Percentiles rank a stretch among this genome's conserved stretches.
Evolutionary conservation across 257 asterid species (phyloP).

Genomic region (Penstemon barbatus): DNA sequence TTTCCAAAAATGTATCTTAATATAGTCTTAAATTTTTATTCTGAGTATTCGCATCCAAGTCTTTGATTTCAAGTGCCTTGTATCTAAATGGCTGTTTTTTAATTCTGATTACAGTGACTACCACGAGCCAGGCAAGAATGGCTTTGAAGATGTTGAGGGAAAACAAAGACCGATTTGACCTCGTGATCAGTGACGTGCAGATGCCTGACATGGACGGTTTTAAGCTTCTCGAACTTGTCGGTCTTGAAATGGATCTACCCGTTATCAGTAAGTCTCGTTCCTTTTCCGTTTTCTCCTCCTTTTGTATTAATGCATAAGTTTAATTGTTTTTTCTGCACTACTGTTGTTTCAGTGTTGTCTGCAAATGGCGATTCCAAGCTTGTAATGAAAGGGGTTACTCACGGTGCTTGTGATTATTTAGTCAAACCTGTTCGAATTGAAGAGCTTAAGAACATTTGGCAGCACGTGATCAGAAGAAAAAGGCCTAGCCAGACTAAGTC

Average conservation of each 20-base stretch:
- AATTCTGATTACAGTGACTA: constrained; percentile 40
- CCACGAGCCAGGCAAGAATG: constrained; percentile 44
- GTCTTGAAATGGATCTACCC: constrained; percentile 70
- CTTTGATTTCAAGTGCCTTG: not conserved
- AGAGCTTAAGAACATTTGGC: constrained; percentile 68
- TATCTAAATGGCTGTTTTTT: constrained; percentile 1
- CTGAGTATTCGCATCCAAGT: not conserved
- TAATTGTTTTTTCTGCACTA: no score
- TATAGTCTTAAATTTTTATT: not conserved
- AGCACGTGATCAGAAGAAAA: constrained; percentile 57
- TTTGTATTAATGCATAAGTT: not conserved
- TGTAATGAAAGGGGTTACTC: constrained; percentile 67
- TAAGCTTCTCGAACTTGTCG: constrained; percentile 63
- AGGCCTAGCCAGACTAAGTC: constrained; percentile 36
- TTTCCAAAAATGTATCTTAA: not conserved
- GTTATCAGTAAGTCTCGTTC: constrained; percentile 52
- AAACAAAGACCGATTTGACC: constrained; percentile 50
- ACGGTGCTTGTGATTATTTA: constrained; percentile 76
- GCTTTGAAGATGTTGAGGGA: constrained; percentile 57
- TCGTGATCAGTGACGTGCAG: constrained; percentile 68
- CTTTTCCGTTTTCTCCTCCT: constrained; percentile 9
- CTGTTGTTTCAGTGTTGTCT: constrained; percentile 56
- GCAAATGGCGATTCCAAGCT: constrained; percentile 52
- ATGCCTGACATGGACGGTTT: constrained; percentile 81
- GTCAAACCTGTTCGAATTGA: constrained; percentile 65